A percentile compares a stretch with the other conserved stretches of the same genome.
Evolutionary conservation across 1,284 basidiomycete genomes (phyloP).

Genomic region (Rhodotorula sp.): DNA sequence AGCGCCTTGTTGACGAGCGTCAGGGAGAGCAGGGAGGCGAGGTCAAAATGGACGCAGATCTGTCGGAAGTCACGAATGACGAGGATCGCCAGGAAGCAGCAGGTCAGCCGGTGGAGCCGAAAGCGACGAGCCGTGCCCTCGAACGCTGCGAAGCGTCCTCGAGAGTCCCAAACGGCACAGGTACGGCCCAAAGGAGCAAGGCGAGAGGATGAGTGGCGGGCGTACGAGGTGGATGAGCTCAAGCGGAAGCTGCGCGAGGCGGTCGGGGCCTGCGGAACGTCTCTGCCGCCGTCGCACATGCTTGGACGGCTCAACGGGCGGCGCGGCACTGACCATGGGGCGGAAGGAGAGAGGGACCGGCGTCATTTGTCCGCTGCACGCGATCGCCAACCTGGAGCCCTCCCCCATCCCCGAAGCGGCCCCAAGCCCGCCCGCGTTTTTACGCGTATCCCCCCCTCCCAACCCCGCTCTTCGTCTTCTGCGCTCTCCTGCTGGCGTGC

Average conservation of each 20-base stretch:
- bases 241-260: neutral
- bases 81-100: neutral
- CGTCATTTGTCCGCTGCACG: no score
- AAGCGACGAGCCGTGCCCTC: neutral
- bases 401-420: no score
- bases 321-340: neutral
- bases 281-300: neutral
- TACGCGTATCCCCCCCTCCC: no score
- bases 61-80: neutral
- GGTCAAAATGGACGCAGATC: slow-evolving; percentile 12
- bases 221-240: neutral
- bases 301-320: neutral
- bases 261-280: neutral
- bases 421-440: no score
- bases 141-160: no score
- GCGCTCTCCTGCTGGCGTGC: no score
- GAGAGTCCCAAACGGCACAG: no score
- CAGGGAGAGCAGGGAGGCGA: slow-evolving; percentile 13
- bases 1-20: slow-evolving; percentile 3
- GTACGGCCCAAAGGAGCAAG: no score
- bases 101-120: neutral
- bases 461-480: no score
- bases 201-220: no score
- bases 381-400: no score
- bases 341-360: neutral